These are phyloP conservation scores for Haematococcus lacustris DNA, from an alignment of 139 green algal genomes.

Conservation along the genomic window DNA sequence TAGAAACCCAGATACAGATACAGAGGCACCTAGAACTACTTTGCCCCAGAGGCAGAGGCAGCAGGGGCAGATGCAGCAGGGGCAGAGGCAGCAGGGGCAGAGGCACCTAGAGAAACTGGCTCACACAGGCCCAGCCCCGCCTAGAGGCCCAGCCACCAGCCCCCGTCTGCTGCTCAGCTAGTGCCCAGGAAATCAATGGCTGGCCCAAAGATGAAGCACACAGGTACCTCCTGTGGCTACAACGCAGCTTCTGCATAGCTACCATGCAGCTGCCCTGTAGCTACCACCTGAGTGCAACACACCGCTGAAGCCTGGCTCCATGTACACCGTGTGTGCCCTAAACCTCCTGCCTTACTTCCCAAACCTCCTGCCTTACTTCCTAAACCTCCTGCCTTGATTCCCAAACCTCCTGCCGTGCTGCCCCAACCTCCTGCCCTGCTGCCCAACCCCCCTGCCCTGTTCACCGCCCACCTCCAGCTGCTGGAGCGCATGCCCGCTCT, in stretches of 20 bases:
- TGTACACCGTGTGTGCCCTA: background rate
- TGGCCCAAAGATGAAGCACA: too few relatives aligned
- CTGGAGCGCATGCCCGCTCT: conserved; percentile 90
- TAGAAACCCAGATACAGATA: background rate
- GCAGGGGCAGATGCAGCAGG: background rate
- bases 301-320: background rate
- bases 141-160: too few relatives aligned
- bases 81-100: background rate
- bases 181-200: too few relatives aligned
- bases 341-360: background rate
- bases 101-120: background rate
- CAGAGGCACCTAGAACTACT: background rate
- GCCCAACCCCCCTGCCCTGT: background rate
- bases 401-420: background rate
- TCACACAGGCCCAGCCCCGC: background rate
- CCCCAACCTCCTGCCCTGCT: background rate
- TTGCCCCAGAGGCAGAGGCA: background rate
- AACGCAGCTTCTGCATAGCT: too few relatives aligned
- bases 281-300: too few relatives aligned
- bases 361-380: background rate
- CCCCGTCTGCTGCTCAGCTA: too few relatives aligned
- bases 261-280: too few relatives aligned
- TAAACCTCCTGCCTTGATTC: too few relatives aligned
- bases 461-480: conserved; percentile 41
- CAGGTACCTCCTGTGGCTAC: too few relatives aligned